A percentile compares a stretch with the other conserved stretches of the same genome.
Conservation (phyloP, 129 eudicot genomes). For the Centaurea solstitialis region DNA sequence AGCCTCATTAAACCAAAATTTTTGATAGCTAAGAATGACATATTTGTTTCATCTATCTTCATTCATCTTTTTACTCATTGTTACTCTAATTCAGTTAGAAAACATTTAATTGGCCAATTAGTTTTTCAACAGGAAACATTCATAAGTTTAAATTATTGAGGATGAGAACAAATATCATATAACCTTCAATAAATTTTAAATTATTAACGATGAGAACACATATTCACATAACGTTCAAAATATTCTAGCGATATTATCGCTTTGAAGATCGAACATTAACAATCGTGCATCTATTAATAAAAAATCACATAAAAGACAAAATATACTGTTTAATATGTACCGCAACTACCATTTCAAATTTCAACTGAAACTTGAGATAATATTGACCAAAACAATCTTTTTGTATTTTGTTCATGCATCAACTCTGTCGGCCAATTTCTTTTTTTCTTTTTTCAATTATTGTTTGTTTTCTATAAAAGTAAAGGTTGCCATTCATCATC, state of each 20-base stretch:
- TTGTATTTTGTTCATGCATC: neutral
- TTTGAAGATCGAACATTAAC: neutral
- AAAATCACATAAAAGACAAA: neutral
- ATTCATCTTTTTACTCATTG: too few species aligned
- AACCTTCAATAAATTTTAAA: too few species aligned
- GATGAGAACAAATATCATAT: too few species aligned
- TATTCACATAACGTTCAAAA: neutral
- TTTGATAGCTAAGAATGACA: too few species aligned
- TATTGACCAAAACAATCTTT: neutral
- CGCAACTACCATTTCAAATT: neutral
- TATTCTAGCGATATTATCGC: neutral
- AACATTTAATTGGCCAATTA: too few species aligned
- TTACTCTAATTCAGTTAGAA: too few species aligned
- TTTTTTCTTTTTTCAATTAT: neutral
- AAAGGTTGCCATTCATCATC: neutral
- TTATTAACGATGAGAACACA: neutral
- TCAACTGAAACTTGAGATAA: neutral
- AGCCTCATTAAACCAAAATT: too few species aligned
- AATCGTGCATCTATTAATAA: neutral
- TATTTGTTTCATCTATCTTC: too few species aligned
- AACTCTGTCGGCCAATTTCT: neutral
- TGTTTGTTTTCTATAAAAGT: neutral
- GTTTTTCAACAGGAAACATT: too few species aligned
- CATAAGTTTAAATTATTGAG: too few species aligned
- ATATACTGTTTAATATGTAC: too few species aligned